These are phyloP conservation scores for Saccharomyces jurei DNA, from an alignment of 805 yeast species.

Conservation along the genomic window DNA sequence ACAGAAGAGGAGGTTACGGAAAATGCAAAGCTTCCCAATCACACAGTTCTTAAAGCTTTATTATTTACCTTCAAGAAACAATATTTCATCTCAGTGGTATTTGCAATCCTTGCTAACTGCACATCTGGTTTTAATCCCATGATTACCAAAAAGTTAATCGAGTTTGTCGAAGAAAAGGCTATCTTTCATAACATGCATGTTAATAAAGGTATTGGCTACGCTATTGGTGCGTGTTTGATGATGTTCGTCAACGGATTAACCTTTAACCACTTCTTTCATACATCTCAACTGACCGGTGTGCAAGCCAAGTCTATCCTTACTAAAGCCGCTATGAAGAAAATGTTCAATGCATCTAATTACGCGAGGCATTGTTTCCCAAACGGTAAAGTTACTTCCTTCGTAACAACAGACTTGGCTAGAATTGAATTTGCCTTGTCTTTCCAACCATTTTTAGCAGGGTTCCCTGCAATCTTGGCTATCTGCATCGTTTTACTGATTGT, in stretches of 20 bases:
- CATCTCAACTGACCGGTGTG: conserved; percentile 58
- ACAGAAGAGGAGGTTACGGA: conserved; percentile 34
- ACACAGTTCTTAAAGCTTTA: conserved; percentile 36
- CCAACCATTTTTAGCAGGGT: conserved; percentile 53
- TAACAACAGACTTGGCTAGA: conserved; percentile 76
- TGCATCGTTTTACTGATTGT: conserved; percentile 55
- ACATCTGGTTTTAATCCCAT: conserved; percentile 53
- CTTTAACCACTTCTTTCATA: conserved; percentile 58
- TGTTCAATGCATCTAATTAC: conserved; percentile 50
- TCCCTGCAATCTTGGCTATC: conserved; percentile 58
- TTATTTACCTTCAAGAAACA: conserved; percentile 44
- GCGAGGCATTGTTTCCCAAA: conserved; percentile 55
- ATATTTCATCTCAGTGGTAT: conserved; percentile 37
- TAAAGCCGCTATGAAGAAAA: conserved; percentile 60
- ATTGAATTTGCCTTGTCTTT: conserved; percentile 70
- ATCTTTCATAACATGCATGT: conserved; percentile 34
- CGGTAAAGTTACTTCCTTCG: conserved; percentile 65
- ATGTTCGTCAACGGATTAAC: conserved; percentile 41
- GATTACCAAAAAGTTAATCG: conserved; percentile 54
- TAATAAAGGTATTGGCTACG: conserved; percentile 66
- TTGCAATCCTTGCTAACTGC: conserved; percentile 42
- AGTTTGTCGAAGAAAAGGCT: conserved; percentile 49
- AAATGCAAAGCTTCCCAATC: conserved; percentile 20
- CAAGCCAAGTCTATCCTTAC: conserved; percentile 63
- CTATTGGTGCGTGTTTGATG: conserved; percentile 58